Percentiles rank a stretch among this genome's conserved stretches.
These are phyloP conservation scores for Primulina tabacum DNA, from an alignment of 257 asterid genomes.

Conservation along the genomic window DNA sequence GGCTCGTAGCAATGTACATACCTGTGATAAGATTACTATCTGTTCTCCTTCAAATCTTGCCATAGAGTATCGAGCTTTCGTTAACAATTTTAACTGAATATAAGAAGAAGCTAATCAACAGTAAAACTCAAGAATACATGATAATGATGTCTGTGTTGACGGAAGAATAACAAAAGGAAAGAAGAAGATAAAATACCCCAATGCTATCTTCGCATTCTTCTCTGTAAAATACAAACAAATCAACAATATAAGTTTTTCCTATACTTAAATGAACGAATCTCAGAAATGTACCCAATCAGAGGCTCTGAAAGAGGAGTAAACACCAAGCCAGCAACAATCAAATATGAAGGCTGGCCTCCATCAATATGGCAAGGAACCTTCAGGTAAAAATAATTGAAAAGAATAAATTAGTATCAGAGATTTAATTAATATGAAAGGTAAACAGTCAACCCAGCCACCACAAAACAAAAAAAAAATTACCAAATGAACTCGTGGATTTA, in stretches of 20 bases:
- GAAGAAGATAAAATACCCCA: slow-evolving; percentile 49
- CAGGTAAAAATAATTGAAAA: slow-evolving; percentile 28
- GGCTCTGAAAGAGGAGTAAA: slow-evolving; percentile 97
- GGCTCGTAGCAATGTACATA: slow-evolving; percentile 27
- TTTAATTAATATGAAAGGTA: slow-evolving; percentile 15
- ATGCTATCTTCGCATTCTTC: slow-evolving; percentile 88
- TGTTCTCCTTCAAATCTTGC: slow-evolving; percentile 85
- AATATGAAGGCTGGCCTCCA: slow-evolving; percentile 87
- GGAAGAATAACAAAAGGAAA: neutral
- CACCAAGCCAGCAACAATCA: slow-evolving; percentile 94
- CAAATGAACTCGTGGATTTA: slow-evolving; percentile 79
- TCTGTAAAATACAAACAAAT: slow-evolving; percentile 43
- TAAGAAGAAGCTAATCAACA: slow-evolving; percentile 25
- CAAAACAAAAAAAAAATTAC: slow-evolving; percentile 35
- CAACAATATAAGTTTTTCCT: neutral
- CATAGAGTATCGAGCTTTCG: slow-evolving; percentile 85
- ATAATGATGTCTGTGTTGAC: neutral
- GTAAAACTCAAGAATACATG: slow-evolving; percentile 20
- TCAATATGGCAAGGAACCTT: slow-evolving; percentile 96
- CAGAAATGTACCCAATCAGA: slow-evolving; percentile 62
- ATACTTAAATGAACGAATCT: neutral
- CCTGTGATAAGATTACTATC: slow-evolving; percentile 91
- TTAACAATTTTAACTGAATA: slow-evolving; percentile 70
- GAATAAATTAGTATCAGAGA: slow-evolving; percentile 20
- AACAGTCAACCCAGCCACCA: slow-evolving; percentile 15